Base-by-base conservation (phyloP, 768 basidiomycete genomes). In the Hygrocybe coccinea region DNA sequence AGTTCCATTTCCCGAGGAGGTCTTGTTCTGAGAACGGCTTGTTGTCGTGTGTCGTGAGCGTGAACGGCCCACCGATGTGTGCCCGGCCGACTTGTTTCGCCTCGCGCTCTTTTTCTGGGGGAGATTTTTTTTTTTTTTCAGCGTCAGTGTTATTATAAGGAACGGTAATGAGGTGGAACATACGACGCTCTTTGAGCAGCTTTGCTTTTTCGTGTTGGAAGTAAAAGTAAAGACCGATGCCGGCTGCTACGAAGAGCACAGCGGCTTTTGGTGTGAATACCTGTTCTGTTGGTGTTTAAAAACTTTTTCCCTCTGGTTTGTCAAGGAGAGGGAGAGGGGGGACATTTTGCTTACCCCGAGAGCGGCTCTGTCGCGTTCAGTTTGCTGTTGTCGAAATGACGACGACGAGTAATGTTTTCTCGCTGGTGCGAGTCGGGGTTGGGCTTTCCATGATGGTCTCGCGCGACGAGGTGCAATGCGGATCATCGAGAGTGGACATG, bases 191-290 rank as follows among this genome's bases (percentile, higher is more conserved):
- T 67, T 91, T 89, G 25, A 81, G 74, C 22, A 95, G 68, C 60
- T 86, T 81, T 38, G 76, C 76, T 74, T 98, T 98, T 70, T 97
- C 94, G 54, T 83, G 75, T 51, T 84, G 80, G 73, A 99, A 97
- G 74, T 98, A 98, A 62, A 80, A 85, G 65, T 84, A 90, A 15
- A 99, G 76, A 2, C 86, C 94, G 10, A 80, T 73, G 1, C 94
- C 94, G 6, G 91, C 86, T 1, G 80, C 73, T n/a, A 95, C 69
- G 68, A 99, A 97, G 19, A 97, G 64, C 0, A 78, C 84, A 0
- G 91, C 95, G 1, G 94, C 85, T 51, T 76, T 79, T 24, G 92
- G 93, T 2, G 92, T 94, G 68, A 97, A 97, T n/a, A 91, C 89
- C 95, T 97, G 25, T 25, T 41, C 11, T 12, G 35, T 48, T 37